phyloP scores from a whole-genome alignment of 1,284 basidiomycete genomes.

The Fistulina hepatica region DNA sequence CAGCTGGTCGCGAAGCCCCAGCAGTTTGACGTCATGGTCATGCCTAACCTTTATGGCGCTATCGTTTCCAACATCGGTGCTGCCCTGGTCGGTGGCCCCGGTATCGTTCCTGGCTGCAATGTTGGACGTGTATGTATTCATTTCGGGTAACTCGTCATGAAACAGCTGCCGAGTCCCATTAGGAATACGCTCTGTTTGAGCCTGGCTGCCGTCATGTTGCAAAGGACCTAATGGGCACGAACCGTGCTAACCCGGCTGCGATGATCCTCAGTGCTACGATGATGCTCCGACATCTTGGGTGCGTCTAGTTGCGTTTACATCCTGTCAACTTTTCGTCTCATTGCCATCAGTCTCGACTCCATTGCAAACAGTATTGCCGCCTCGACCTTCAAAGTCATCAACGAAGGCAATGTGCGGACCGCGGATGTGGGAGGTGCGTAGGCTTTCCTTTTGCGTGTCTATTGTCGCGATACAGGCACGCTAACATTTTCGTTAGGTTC shows the following conservation, averaged over 20 bases:
- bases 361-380: constrained; percentile 93
- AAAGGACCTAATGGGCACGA: constrained; percentile 83
- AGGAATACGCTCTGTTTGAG: constrained; percentile 99
- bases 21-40: constrained; percentile 98
- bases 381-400: constrained; percentile 90
- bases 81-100: constrained; percentile 95
- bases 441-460: too few relatives aligned
- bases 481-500: too few relatives aligned
- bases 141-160: neutral
- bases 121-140: constrained; percentile 69
- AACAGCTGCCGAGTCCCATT: neutral
- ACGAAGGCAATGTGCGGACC: constrained; percentile 82
- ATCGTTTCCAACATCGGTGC: constrained; percentile 99
- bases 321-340: neutral
- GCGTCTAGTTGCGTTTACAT: constrained; percentile 18
- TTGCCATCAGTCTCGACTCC: constrained; percentile 67
- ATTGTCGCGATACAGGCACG: too few relatives aligned
- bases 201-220: constrained; percentile 97
- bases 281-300: constrained; percentile 99
- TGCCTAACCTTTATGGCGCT: constrained; percentile 98
- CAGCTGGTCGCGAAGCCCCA: constrained; percentile 87
- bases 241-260: constrained; percentile 96
- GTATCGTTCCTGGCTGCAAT: constrained; percentile 97
- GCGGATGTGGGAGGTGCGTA: constrained; percentile 98
- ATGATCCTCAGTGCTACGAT: constrained; percentile 90